These are phyloP conservation scores for Tilletia walkeri DNA, from an alignment of 1,284 basidiomycete genomes.

Conservation along the genomic window DNA sequence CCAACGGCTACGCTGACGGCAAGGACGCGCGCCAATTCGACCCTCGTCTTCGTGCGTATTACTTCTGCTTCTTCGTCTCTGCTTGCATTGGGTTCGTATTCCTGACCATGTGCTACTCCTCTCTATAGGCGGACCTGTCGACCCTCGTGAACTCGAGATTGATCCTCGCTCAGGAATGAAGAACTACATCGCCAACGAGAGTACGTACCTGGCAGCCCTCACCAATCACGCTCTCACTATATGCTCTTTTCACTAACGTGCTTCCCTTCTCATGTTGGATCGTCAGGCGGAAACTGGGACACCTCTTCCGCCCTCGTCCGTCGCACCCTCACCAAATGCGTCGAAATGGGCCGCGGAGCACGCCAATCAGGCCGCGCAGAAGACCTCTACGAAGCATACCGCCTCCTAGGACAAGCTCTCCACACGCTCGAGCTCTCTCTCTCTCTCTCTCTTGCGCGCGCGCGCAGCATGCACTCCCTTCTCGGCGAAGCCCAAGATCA, in stretches of 20 bases:
- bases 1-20: slow-evolving; percentile 65
- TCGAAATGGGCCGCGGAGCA: slow-evolving; percentile 64
- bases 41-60: slow-evolving; percentile 64
- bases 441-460: slow-evolving; percentile 67
- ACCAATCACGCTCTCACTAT: neutral
- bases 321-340: slow-evolving; percentile 71
- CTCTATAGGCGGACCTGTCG: slow-evolving; percentile 63
- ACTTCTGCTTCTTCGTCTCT: neutral
- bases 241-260: neutral
- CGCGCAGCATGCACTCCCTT: slow-evolving; percentile 54
- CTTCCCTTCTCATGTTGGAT: neutral
- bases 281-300: slow-evolving; percentile 67
- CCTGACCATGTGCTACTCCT: neutral
- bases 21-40: slow-evolving; percentile 75
- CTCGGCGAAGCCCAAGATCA: slow-evolving; percentile 64
- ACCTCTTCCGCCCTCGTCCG: slow-evolving; percentile 82
- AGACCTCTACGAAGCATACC: slow-evolving; percentile 70
- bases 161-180: slow-evolving; percentile 89
- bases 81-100: too few species aligned
- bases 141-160: slow-evolving; percentile 77
- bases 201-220: neutral
- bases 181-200: slow-evolving; percentile 84
- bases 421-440: slow-evolving; percentile 83
- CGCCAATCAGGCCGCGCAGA: slow-evolving; percentile 60
- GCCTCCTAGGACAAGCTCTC: slow-evolving; percentile 57